Conservation (phyloP, 805 yeast species). For the Pichia manshurica region DNA sequence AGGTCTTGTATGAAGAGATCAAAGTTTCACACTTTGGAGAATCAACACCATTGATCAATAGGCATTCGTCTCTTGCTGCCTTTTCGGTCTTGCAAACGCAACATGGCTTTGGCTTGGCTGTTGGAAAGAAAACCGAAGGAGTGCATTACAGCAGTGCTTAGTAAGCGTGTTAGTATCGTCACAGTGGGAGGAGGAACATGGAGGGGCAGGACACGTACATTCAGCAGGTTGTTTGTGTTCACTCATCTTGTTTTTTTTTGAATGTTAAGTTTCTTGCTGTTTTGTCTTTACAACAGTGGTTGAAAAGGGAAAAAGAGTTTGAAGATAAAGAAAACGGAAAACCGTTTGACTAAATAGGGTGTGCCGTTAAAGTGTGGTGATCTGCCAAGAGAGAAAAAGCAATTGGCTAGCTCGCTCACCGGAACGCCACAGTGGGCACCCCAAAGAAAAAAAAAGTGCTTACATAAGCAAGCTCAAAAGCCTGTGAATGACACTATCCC, state of each 20-base stretch:
- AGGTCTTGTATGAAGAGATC: slow-evolving; percentile 66
- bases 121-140: not conserved
- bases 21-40: slow-evolving; percentile 72
- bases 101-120: slow-evolving; percentile 83
- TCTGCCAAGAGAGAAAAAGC: not conserved
- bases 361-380: too few species aligned
- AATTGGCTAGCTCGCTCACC: too few species aligned
- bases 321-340: not conserved
- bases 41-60: slow-evolving; percentile 77
- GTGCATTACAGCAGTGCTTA: too few species aligned
- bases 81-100: slow-evolving; percentile 77
- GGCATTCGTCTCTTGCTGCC: slow-evolving; percentile 75
- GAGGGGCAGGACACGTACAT: slow-evolving; percentile 17
- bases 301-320: not conserved
- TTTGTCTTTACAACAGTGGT: slow-evolving; percentile 19
- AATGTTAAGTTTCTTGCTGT: too few species aligned
- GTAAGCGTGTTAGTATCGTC: slow-evolving; percentile 1
- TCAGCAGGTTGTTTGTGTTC: slow-evolving; percentile 17
- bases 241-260: slow-evolving; percentile 17
- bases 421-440: too few species aligned
- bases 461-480: too few species aligned
- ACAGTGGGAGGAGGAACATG: not conserved
- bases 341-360: too few species aligned
- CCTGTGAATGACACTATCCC: not conserved
- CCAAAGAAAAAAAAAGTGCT: not conserved